Conservation (phyloP, 73 alveolate species). For the Paraurostyla sp. region DNA sequence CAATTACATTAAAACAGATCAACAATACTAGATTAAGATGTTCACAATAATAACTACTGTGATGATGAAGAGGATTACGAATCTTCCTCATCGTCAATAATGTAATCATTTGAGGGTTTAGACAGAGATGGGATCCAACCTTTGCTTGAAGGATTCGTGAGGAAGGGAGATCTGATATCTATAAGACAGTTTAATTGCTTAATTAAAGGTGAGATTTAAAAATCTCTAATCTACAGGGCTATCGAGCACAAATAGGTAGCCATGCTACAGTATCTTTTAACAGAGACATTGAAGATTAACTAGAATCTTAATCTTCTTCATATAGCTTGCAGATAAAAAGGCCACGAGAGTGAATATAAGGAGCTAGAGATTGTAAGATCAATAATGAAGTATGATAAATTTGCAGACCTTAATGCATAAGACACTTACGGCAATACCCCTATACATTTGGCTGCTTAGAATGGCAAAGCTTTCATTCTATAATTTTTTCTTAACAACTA, state of each 20-base stretch:
- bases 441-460: slow-evolving; percentile 31
- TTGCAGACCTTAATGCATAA: slow-evolving; percentile 43
- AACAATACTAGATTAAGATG: not conserved
- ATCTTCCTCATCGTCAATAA: not conserved
- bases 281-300: not conserved
- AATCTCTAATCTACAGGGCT: slow-evolving; percentile 25
- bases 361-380: slow-evolving; percentile 12
- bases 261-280: slow-evolving; percentile 24
- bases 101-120: not conserved
- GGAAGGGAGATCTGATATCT: not conserved
- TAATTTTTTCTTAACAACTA: not conserved
- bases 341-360: not conserved
- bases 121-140: slow-evolving; percentile 28
- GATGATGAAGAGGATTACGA: not conserved
- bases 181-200: not conserved
- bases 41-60: not conserved
- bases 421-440: slow-evolving; percentile 53
- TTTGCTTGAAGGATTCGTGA: slow-evolving; percentile 8
- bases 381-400: slow-evolving; percentile 35
- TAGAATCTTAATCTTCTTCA: slow-evolving; percentile 20
- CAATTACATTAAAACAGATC: not conserved
- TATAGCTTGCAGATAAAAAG: slow-evolving; percentile 27
- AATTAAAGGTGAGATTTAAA: slow-evolving; percentile 17
- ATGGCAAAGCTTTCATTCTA: not conserved
- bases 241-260: slow-evolving; percentile 4